Base-by-base conservation (phyloP, 495 filamentous ascomycete species). In the Penicillium daleae region DNA sequence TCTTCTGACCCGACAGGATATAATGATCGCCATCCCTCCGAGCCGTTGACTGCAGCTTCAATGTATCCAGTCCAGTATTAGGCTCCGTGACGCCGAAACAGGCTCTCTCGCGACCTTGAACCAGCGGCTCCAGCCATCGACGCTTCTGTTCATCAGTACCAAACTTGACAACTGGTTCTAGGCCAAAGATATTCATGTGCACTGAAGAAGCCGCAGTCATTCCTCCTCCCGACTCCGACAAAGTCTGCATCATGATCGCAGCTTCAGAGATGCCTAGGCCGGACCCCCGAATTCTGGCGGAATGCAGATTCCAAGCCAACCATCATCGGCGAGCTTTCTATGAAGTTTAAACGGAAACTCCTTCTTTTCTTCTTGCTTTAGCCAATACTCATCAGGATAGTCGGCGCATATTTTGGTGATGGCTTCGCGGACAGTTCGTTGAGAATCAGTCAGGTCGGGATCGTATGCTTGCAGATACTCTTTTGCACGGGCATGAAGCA, bases 231-330 rank as follows among this genome's bases (percentile, higher is more conserved):
- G 84, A 85, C 76, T 91, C 89, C 17, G 88, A 81, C 57, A 92
- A 90, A 27, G 89, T 90, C 64, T 93, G 90, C 78, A 93, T 82
- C 88, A 93, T 91, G 82, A 92, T 88, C 2, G 89, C 89, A 10
- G 90, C 90, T 68, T 92, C 90, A 17, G 86, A 87, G 57, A 93
- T 91, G 0, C 78, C 78, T 60, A 67, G 40, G 10, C 65, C 88
- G 7, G 88, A 80, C 3, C 90, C 90, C 90, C 90, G 6, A 90
- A 81, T 17, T 84, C 78, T 66, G 88, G 85, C 0, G 89, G 89
- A 24, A 92, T 74, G 0, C 89, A 89, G 64, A 92, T 91, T 9
- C 91, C 90, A 13, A 94, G 80, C 89, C 90, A 93, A 9, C 90
- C 89, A 66, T 88, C 87, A 49, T 84, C 80, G 27, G 90, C 87